These are phyloP conservation scores for Trypanosoma melophagium DNA, from an alignment of 208 protist genomes.

Conservation along the genomic window DNA sequence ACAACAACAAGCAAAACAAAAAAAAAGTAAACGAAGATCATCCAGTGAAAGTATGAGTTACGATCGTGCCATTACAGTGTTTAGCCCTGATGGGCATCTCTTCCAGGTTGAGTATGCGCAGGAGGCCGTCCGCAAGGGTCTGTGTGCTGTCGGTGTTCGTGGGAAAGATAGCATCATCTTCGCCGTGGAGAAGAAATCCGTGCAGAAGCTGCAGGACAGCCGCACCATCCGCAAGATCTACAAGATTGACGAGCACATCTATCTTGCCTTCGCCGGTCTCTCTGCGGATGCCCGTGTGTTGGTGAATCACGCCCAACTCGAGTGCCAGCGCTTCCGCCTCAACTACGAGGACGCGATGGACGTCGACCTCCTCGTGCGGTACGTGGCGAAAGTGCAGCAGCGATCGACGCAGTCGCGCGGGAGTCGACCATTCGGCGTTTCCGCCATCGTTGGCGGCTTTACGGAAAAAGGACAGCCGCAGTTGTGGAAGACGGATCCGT, in stretches of 20 bases:
- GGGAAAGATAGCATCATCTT: conserved; percentile 94
- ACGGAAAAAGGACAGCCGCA: conserved; percentile 95
- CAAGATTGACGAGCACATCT: conserved; percentile 98
- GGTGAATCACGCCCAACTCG: conserved; percentile 97
- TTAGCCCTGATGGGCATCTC: conserved; percentile 99
- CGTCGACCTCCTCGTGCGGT: conserved; percentile 98
- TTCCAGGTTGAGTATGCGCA: conserved; percentile 99
- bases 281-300: conserved; percentile 99
- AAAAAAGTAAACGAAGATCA: conserved; percentile 24
- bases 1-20: conserved; percentile 6
- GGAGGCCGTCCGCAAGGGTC: conserved; percentile 99
- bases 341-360: conserved; percentile 98
- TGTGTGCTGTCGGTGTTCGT: conserved; percentile 85
- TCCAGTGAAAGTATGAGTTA: conserved; percentile 86
- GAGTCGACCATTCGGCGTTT: conserved; percentile 99
- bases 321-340: conserved; percentile 98
- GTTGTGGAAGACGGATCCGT: conserved; percentile 89
- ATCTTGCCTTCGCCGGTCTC: conserved; percentile 97
- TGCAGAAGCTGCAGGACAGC: conserved; percentile 98
- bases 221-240: conserved; percentile 99
- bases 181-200: conserved; percentile 98
- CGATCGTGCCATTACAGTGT: conserved; percentile 99
- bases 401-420: conserved; percentile 98
- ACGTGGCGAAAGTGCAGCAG: conserved; percentile 98
- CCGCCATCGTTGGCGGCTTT: conserved; percentile 98